phyloP scores from a whole-genome alignment of 164 flowering plant genomes.

The Vitis cinerea region DNA sequence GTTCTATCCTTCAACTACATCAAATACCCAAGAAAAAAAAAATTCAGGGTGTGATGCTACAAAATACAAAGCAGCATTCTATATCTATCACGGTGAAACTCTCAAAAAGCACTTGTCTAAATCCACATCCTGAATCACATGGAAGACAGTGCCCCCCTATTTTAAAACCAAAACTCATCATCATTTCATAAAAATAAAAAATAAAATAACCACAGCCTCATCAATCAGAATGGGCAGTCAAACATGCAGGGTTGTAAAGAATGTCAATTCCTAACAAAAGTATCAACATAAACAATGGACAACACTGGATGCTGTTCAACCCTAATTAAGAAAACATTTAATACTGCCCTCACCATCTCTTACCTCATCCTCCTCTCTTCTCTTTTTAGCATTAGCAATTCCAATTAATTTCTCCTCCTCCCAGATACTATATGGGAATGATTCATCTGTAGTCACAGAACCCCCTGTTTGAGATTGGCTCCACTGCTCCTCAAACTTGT shows the following conservation, averaged over 20 bases:
- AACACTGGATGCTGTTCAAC: not conserved
- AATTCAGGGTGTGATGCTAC: no score
- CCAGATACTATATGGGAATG: conserved; percentile 71
- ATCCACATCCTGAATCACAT: no score
- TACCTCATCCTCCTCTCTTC: conserved; percentile 95
- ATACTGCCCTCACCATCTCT: conserved; percentile 11
- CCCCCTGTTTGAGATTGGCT: conserved; percentile 28
- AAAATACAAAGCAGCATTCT: no score
- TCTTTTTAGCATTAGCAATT: conserved; percentile 50
- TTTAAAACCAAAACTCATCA: no score
- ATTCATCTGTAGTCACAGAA: conserved; percentile 31
- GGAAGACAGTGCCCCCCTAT: no score
- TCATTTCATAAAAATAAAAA: no score
- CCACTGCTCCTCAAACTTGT: conserved; percentile 52
- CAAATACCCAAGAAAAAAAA: conserved; percentile 16
- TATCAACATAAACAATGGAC: not conserved
- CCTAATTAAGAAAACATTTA: not conserved
- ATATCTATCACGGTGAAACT: no score
- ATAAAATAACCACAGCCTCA: no score
- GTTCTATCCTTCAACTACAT: conserved; percentile 88
- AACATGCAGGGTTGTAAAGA: no score
- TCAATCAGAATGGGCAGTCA: no score
- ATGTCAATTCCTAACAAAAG: conserved; percentile 2
- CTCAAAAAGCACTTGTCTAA: no score
- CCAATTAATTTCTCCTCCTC: conserved; percentile 56